Evolutionary conservation across 2,329 filamentous ascomycete genomes (phyloP), one percentile per base, ranked within the genome.

Genomic region (Stachybotrys chartarum): DNA sequence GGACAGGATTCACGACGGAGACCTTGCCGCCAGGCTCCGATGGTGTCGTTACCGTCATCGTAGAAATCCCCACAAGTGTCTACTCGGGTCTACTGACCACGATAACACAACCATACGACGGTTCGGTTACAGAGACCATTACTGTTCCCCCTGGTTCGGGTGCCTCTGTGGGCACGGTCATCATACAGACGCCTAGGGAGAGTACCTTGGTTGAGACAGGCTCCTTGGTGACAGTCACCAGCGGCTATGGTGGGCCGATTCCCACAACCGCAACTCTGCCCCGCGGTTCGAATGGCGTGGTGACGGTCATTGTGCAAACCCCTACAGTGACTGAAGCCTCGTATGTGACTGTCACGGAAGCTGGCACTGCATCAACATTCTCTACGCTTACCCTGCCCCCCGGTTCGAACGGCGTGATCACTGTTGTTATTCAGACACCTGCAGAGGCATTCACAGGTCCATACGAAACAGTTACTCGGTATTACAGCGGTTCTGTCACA

Each of bases 391-490:
- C 55, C 11, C n/a, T 56, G 1, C 55, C 52, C 1, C 55, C 55
- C 44, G 55, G 45, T 44, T 45, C 52, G 16, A 24, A 44, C 16
- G 30, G 49, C 30, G 42, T 56, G 7, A 57, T 55, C n/a, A 62
- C 60, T 1, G 56, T 60, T 5, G n/a, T 61, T 17, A 47, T 61
- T 7, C 55, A 59, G 47, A 58, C 45, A 11, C 59, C 59, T 30
- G 11, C 35, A 1, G 17, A n/a, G 3, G 10, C 53, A 7, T 62
- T 61, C 47, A 58, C 60, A 14, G 59, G 59, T 7, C 58, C 59
- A 0, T 62, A 57, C 51, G 60, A 60, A 0, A 61, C 62, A 39
- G 55, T 61, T 10, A 61, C 58, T 5, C 59, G 55, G 14, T 30
- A 44, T n/a, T 60, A 55, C 44, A 54, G 49, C 1, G 62, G 59